Conservation (phyloP, 495 filamentous ascomycete genomes). For the Xylaria cubensis region DNA sequence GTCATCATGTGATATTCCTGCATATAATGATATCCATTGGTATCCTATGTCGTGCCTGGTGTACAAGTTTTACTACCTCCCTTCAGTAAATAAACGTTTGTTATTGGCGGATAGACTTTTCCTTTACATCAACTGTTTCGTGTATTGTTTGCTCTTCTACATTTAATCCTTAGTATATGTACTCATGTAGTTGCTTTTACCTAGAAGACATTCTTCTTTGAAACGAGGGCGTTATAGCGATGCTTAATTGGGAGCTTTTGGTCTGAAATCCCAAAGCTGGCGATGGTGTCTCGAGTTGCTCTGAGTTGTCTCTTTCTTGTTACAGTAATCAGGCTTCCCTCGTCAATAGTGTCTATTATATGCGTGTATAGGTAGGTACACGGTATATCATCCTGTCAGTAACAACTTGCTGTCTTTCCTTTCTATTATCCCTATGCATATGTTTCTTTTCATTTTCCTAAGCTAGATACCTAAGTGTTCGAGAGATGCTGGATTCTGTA, state of each 20-base stretch:
- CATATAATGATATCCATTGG: neutral
- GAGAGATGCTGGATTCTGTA: neutral
- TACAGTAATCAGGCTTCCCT: neutral
- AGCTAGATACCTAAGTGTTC: too few relatives aligned
- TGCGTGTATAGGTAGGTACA: neutral
- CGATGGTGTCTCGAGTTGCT: neutral
- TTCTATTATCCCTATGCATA: neutral
- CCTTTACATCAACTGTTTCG: neutral
- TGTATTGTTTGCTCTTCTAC: neutral
- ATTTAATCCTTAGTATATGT: neutral
- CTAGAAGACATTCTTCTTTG: neutral
- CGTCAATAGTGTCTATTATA: neutral
- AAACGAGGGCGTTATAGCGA: neutral
- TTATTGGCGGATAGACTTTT: neutral
- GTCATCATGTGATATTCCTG: neutral
- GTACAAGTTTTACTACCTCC: neutral
- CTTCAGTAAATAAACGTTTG: neutral
- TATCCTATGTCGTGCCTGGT: neutral
- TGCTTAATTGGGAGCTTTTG: neutral
- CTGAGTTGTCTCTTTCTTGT: neutral
- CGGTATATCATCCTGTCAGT: too few relatives aligned
- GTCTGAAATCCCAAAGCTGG: neutral
- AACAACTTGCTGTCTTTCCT: neutral
- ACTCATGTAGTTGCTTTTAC: neutral
- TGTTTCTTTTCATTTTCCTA: neutral